Percentiles rank a stretch among this genome's conserved stretches.
Evolutionary conservation across 2,329 filamentous ascomycete genomes (phyloP).

Genomic region (Chalara sp.): DNA sequence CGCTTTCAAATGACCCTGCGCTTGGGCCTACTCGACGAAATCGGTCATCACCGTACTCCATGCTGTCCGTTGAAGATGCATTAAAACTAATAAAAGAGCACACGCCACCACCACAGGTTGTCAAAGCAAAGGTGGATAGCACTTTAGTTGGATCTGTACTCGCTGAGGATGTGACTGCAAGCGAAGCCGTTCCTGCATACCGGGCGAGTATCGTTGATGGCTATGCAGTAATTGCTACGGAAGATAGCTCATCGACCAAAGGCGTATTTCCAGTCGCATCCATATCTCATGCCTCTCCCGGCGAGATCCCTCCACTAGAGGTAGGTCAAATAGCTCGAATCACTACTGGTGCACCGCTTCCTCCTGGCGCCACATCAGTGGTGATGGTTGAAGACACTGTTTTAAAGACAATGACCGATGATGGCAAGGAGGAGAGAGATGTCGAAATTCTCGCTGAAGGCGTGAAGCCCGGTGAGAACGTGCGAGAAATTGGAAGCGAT

Average conservation of each 20-base stretch:
- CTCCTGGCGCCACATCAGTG: slow-evolving; percentile 81
- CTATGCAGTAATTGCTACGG: slow-evolving; percentile 72
- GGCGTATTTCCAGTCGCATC: slow-evolving; percentile 81
- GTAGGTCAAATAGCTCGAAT: slow-evolving; percentile 79
- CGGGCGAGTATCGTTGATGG: slow-evolving; percentile 95
- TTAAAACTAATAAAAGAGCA: slow-evolving; percentile 65
- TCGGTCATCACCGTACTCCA: slow-evolving; percentile 83
- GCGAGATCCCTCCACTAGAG: slow-evolving; percentile 56
- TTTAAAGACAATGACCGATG: slow-evolving; percentile 66
- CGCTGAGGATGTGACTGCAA: slow-evolving; percentile 69
- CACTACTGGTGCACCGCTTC: slow-evolving; percentile 88
- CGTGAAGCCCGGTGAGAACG: slow-evolving; percentile 74
- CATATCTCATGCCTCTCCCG: slow-evolving; percentile 77
- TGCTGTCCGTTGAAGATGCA: slow-evolving; percentile 81
- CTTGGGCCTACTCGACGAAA: slow-evolving; percentile 64
- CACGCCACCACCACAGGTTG: slow-evolving; percentile 55
- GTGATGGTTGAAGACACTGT: slow-evolving; percentile 96
- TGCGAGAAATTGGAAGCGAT: slow-evolving; percentile 87
- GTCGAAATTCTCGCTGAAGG: slow-evolving; percentile 78
- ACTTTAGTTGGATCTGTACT: slow-evolving; percentile 70
- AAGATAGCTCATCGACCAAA: slow-evolving; percentile 54
- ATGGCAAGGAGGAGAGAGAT: slow-evolving; percentile 77
- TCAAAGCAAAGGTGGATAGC: slow-evolving; percentile 54
- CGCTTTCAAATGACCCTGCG: slow-evolving; percentile 52
- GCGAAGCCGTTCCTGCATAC: slow-evolving; percentile 85